Evolutionary conservation across 2,329 filamentous ascomycete genomes (phyloP), one percentile per base, ranked within the genome.

Genomic region (Ilyonectria sp.): DNA sequence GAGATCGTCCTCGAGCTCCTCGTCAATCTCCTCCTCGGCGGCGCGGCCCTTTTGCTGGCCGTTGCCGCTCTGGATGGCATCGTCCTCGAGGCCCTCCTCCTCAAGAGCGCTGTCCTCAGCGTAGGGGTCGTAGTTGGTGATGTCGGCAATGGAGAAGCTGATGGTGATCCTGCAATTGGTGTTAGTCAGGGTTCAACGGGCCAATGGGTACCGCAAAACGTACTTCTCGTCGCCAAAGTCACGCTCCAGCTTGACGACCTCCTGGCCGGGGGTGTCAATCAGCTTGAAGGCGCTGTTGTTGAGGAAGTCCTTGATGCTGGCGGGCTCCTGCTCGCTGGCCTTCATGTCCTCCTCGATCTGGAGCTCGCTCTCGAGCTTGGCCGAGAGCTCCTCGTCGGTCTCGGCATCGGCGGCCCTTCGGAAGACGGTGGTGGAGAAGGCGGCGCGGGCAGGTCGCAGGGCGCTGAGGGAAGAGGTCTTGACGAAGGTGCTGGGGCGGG

Each of bases 151-250:
- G 67, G 81, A 82, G 75, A 84, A 84, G 79, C 79, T 82, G 58
- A 83, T 69, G 44, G 80, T 82, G 76, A 85, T 84, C 74, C 81
- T 85, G 57, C 9, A 52, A 7, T 44, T 21, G n/a, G 6, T 55
- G 67, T 77, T 52, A 68, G 67, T 52, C 49, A 44, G 21, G 15
- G 6, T 37, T 47, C 17, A 8, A 59, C 9, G 9, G 4, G 7
- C 23, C 53, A 69, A 58, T 70, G 61, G 60, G 17, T 4, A n/a
- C 10, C 10, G 23, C 17, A 11, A 26, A 56, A 82, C 91, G 82
- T 83, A 96, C 94, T 92, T 94, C 86, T 99, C 96, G 70, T 97
- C 91, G 76, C 93, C 93, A 78, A 93, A 95, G 71, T 89, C 92
- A 78, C 95, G 92, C 68, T 90, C 92, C 73, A 99, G 87, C 77